Evolutionary conservation across 2,329 filamentous ascomycete species (phyloP), one percentile per base, ranked within the genome.

Genomic region (Fusarium sororula): DNA sequence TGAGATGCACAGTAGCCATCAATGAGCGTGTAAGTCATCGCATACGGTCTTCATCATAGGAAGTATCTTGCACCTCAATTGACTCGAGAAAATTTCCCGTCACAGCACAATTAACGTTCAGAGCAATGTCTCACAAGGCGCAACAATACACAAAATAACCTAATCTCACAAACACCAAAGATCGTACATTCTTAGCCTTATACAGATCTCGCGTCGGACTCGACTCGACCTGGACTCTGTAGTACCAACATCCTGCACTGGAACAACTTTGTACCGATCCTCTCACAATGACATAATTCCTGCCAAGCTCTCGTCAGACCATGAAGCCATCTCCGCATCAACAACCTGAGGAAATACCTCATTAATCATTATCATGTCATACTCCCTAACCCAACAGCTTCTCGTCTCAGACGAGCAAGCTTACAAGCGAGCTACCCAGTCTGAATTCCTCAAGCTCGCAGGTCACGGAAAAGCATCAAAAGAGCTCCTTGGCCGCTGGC

Each of bases 401-500:
- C 85, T 90, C 70, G 79, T 83, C 50, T 84, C 84, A 60, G 85
- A 86, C 77, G 79, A 83, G 5, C 76, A 81, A 8, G 82, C 84
- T 53, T 89, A 89, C 79, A 82, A 81, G 7, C 81, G 82, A 35
- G 91, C 92, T 17, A 94, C 92, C 0, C 90, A 91, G 68, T 87
- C 90, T 61, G 85, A 89, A 0, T 94, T 94, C 82, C 88, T 94
- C 58, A 85, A 84, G 17, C 86, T 89, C 54, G 92, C 92, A 11
- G 91, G 91, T 20, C 84, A 86, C 63, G 92, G 92, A 28, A 88
- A 86, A 0, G 83, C 93, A 24, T 83, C 88, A 24, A 89, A 89
- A 55, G 77, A 84, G 1, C 82, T 85, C 3, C 84, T 94, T 17
- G 87, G 88, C 26, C 85, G 87, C 80, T 94, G 92, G 92, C 89